Evolutionary conservation across 306 rosid species (phyloP), one percentile per base, ranked within the genome.

Genomic region (Vigna angularis): DNA sequence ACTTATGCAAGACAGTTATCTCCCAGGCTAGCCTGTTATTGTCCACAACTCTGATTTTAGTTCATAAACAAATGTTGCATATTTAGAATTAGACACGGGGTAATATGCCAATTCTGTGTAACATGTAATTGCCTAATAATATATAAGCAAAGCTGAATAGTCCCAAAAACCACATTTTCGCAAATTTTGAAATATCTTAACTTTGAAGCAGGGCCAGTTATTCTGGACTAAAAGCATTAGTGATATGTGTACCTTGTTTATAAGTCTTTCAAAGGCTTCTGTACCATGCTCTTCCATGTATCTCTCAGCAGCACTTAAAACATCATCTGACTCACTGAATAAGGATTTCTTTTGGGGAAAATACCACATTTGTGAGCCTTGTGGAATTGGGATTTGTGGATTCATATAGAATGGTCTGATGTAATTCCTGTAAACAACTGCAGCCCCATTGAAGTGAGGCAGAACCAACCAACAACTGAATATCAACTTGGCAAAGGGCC

Each of bases 391-490:
- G 50, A 83, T 17, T 77, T 87, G 91, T 22, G 98, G 97, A 81
- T 94, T 89, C 93, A 85, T 88, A 61, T 94, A 95, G 82, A 88
- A 87, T 15, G 98, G 97, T 48, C 93, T 85, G 67, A 90, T 82
- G 81, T 88, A 92, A 70, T 81, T 82, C 67, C 81, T 87, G 79
- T 95, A 95, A 53, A 95, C 98, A 71, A 89, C 74, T 2, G 98
- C 97, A 34, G 98, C 97, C 4, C 98, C 98, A 71, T 90, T 92
- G 79, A 92, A 95, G 36, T 95, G 97, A 78, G 98, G 97, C 67
- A 95, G 88, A 63, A 95, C 98, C 89, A 95, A 72, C 98, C 98
- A 95, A 70, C 97, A 91, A 63, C 87, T 89, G 40, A 86, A 50
- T 34, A 89, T 86, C 82, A 95, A 85, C 92, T 95, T 95, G 22